Conservation (phyloP, 768 basidiomycete genomes). For the Rhizopogon vulgaris region DNA sequence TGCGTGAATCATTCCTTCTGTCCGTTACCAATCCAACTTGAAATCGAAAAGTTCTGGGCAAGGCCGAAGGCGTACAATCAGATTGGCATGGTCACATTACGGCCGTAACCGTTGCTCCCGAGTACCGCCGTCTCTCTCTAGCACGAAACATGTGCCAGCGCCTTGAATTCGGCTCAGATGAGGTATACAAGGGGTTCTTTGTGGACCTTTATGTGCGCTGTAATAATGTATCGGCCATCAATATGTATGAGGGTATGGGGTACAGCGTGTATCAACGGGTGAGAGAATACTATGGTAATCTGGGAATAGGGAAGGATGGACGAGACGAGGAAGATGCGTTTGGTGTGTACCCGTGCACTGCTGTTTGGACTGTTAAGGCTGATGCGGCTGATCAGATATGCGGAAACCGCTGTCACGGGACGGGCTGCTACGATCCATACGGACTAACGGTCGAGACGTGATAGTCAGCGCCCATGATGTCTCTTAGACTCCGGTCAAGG, state of each 20-base stretch:
- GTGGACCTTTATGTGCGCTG: conserved; percentile 96
- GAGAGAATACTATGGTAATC: conserved; percentile 78
- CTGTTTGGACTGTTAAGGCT: background rate
- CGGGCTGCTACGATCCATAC: conserved; percentile 53
- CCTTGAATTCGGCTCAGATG: conserved; percentile 82
- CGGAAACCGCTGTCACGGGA: conserved; percentile 70
- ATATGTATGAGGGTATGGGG: conserved; percentile 88
- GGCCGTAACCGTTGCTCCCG: conserved; percentile 89
- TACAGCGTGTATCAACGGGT: conserved; percentile 92
- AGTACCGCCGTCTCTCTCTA: conserved; percentile 83
- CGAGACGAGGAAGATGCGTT: conserved; percentile 88
- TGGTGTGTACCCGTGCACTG: conserved; percentile 46
- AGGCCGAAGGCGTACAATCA: conserved; percentile 69
- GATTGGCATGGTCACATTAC: conserved; percentile 97
- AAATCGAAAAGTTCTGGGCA: conserved; percentile 70
- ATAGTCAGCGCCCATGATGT: conserved; percentile 43
- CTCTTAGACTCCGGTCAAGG: conserved; percentile 15
- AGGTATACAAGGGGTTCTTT: conserved; percentile 78
- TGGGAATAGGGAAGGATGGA: conserved; percentile 72
- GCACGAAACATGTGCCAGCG: conserved; percentile 82
- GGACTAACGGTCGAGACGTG: conserved; percentile 68
- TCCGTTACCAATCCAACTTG: conserved; percentile 1
- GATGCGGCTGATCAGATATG: conserved; percentile 40
- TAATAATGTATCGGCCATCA: conserved; percentile 76
- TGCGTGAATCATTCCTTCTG: conserved; percentile 31